Evolutionary conservation across 192 early-diverging fungal genomes (phyloP), one percentile per base, ranked within the genome.

Genomic region (Chytriomyces confervae): DNA sequence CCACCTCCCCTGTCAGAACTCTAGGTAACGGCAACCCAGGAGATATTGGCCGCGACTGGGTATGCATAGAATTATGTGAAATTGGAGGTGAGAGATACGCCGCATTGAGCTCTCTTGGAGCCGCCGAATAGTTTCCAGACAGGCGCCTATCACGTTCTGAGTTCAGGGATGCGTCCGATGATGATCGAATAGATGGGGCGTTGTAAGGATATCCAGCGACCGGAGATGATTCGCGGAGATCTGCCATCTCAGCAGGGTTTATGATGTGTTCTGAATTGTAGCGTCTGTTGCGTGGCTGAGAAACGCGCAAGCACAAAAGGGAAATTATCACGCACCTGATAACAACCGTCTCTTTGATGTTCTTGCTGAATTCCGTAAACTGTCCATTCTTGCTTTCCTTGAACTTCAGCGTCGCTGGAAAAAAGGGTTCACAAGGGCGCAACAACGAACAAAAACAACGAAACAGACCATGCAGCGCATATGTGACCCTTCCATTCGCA

Each of bases 241-340:
- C 18, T n/a, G 16, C 16, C 10, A 61, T 44, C 8, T 74, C 72
- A 2, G 57, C 16, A 1, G 72, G 29, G 27, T 48, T 74, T 9
- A 74, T 63, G 27, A 74, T 63, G 46, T 74, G 72, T 48, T 74
- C 61, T 9, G 72, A 29, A 43, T 74, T 74, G 60, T 62, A 74
- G 0, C 62, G 53, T 0, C 72, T 74, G 10, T 36, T 36, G 7
- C 7, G 4, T 70, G 69, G 53, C 20, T 70, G 1, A 53, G 9
- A 1, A 36, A 36, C 2, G 36, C 36, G 36, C 3, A 36, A 36
- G 36, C 36, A 36, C 29, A 36, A 36, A 36, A 36, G 36, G 2
- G 36, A 2, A 1, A 36, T 2, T 36, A 5, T 47, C 0, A 62
- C 72, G n/a, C 10, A 74, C 75, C 48, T 62, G 6, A 76, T 50